Evolutionary conservation across 768 basidiomycete genomes (phyloP).

Genomic region (Mycena vitilis): DNA sequence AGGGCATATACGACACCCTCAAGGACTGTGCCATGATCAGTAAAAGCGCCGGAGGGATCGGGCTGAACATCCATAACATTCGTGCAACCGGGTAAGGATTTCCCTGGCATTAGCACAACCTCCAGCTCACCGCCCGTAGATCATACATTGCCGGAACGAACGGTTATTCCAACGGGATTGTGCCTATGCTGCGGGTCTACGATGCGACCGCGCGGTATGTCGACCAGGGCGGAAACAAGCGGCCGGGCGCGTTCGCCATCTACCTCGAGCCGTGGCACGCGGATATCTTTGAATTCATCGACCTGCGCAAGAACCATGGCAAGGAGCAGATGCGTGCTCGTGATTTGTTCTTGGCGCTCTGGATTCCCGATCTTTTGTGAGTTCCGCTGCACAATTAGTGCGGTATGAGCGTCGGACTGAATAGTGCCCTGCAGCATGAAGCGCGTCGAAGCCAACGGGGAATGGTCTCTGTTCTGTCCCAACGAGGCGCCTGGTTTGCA

Average conservation of each 20-base stretch:
- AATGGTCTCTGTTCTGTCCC: slow-evolving; percentile 99
- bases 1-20: slow-evolving; percentile 99
- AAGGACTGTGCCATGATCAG: slow-evolving; percentile 99
- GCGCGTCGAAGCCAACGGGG: slow-evolving; percentile 87
- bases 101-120: slow-evolving; percentile 3
- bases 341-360: slow-evolving; percentile 97
- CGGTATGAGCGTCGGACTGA: background rate
- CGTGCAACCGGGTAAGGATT: slow-evolving; percentile 87
- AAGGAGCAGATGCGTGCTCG: slow-evolving; percentile 99
- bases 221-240: slow-evolving; percentile 99
- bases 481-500: slow-evolving; percentile 92
- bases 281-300: slow-evolving; percentile 97
- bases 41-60: slow-evolving; percentile 99
- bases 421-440: slow-evolving; percentile 77
- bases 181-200: slow-evolving; percentile 98
- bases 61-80: slow-evolving; percentile 95
- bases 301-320: slow-evolving; percentile 98
- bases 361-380: slow-evolving; percentile 98
- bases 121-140: slow-evolving; percentile 50
- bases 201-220: slow-evolving; percentile 99
- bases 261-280: slow-evolving; percentile 99
- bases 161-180: slow-evolving; percentile 98
- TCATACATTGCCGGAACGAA: slow-evolving; percentile 99
- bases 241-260: slow-evolving; percentile 98
- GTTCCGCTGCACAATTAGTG: slow-evolving; percentile 42